Evolutionary conservation across 805 yeast genomes (phyloP), one percentile per base, ranked within the genome.

Genomic region (Teunomyces barrocoloradensis): DNA sequence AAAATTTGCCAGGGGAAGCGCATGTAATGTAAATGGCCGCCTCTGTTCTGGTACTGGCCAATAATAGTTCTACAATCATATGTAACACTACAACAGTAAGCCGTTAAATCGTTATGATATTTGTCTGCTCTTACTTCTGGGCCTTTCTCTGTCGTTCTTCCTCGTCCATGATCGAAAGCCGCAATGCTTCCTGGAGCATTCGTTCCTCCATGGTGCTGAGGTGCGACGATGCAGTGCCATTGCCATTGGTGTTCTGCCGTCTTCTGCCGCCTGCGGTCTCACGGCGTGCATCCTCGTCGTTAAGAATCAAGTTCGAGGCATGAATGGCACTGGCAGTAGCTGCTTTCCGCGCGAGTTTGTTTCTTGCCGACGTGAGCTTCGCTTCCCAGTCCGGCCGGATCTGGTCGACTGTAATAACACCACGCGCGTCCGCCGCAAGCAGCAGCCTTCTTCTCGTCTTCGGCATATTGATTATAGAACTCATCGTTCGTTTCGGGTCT

Each of bases 261-360:
- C 60, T 46, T 89, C 51, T 49, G 15, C 48, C 30, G 20, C 55
- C 61, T 12, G 29, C 40, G 29, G 29, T 23, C 15, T 18, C 39
- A 20, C 39, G 27, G 17, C 29, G 40, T 23, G n/a, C 40, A 15
- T 57, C 59, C n/a, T 61, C 57, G 37, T 54, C 63, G 44, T 68
- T 57, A 12, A 85, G 72, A 28, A 89, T 61, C 57, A 89, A 77
- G 47, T 90, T 89, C 10, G 95, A 82, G 2, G 96, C 91, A 66
- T 92, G 98, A 34, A 92, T 80, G 0, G 96, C 96, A 29, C 89
- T 88, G 0, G 98, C 98, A 11, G 96, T 89, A 0, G 97, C 97
- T 0, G 97, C 84, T 58, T 89, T 78, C 48, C 96, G 78, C 0
- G 96, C 96, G 30, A 89, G 69, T 53, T 84, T 84, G 49, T 84